Conservation (phyloP, 2,329 filamentous ascomycete species). For the Corniculantispora saksenae region DNA sequence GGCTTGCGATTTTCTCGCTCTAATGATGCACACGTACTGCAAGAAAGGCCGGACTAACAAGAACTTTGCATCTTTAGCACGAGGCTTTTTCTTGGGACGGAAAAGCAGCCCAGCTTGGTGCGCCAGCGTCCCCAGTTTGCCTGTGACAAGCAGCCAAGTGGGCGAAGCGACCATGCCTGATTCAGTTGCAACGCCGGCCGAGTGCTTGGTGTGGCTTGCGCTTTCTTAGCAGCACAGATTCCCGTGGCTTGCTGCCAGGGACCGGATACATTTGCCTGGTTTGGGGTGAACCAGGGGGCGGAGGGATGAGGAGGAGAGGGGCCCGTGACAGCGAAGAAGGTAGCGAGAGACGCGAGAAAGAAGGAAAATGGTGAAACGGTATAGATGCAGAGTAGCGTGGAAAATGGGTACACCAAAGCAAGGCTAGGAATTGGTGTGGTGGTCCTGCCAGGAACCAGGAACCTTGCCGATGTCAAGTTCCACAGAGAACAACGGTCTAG, state of each 20-base stretch:
- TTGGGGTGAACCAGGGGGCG: neutral
- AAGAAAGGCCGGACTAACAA: neutral
- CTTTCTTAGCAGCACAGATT: neutral
- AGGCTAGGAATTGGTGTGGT: neutral
- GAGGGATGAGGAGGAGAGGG: neutral
- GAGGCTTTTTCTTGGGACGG: neutral
- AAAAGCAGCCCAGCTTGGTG: no score
- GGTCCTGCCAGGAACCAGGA: constrained; percentile 4
- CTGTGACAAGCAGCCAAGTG: neutral
- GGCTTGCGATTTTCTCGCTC: neutral
- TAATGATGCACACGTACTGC: neutral
- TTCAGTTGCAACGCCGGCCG: neutral
- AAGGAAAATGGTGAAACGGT: constrained; percentile 9
- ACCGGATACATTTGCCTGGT: constrained; percentile 2
- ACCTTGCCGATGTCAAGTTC: neutral
- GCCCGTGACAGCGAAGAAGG: no score
- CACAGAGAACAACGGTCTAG: neutral
- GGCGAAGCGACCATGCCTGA: constrained; percentile 2
- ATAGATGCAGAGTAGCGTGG: constrained; percentile 8
- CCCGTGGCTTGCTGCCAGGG: neutral
- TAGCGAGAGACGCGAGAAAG: neutral
- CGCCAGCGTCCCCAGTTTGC: neutral
- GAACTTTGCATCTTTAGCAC: neutral
- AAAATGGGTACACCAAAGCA: neutral
- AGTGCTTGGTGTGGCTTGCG: neutral